A percentile compares a stretch with the other conserved stretches of the same genome.
Evolutionary conservation across 768 basidiomycete species (phyloP).

Genomic region (Podaxis rugospora): DNA sequence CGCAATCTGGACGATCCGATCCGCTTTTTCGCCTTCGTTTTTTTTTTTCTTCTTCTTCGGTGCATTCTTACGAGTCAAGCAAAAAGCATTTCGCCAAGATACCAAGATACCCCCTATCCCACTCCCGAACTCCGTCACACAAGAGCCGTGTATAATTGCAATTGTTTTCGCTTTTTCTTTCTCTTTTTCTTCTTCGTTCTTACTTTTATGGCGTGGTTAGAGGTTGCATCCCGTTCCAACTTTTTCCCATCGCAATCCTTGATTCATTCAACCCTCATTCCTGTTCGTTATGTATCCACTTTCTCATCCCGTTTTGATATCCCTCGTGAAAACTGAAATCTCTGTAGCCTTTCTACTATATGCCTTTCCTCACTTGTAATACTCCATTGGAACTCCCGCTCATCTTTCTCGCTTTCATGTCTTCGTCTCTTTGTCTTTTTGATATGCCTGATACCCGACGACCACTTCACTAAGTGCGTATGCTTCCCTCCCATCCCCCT

Average conservation of each 20-base stretch:
- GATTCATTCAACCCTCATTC: background rate
- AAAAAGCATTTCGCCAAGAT: background rate
- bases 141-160: background rate
- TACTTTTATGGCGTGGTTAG: background rate
- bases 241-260: background rate
- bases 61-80: background rate
- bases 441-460: too few species aligned
- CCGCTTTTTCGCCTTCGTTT: background rate
- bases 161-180: background rate
- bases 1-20: background rate
- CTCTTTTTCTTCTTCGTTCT: background rate
- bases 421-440: too few species aligned
- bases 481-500: too few species aligned
- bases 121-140: background rate
- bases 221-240: too few species aligned
- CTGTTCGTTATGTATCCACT: background rate
- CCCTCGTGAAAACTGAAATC: background rate
- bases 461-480: too few species aligned
- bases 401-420: too few species aligned
- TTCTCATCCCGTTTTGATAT: background rate
- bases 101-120: background rate
- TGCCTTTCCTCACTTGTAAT: too few species aligned
- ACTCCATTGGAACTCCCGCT: too few species aligned
- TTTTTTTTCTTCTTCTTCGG: background rate
- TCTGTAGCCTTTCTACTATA: background rate